Percentiles rank a stretch among this genome's conserved stretches.
Conservation (phyloP, 164 flowering plant species). For the Liquidambar formosana region DNA sequence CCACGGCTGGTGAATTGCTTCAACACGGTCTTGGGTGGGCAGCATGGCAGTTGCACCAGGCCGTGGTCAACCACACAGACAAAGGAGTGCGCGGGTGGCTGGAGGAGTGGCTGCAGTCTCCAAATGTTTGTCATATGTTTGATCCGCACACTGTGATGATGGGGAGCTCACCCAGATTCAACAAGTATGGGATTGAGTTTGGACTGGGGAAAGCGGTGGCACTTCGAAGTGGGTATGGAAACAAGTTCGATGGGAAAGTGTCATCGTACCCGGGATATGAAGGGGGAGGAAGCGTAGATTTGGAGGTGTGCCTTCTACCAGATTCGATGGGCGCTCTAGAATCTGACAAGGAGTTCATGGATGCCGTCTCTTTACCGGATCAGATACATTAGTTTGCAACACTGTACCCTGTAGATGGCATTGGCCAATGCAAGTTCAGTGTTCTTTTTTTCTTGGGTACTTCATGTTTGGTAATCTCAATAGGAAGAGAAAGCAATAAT, state of each 20-base stretch:
- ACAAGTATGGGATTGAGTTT: slow-evolving; percentile 48
- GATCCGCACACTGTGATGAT: slow-evolving; percentile 34
- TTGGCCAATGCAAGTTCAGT: no score
- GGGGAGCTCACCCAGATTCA: slow-evolving; percentile 54
- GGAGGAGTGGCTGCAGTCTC: slow-evolving; percentile 27
- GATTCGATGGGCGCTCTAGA: slow-evolving; percentile 42
- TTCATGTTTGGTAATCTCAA: no score
- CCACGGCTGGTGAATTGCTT: slow-evolving; percentile 41
- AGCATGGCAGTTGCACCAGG: slow-evolving; percentile 38
- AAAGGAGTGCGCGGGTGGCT: slow-evolving; percentile 12
- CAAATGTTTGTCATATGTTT: slow-evolving; percentile 17
- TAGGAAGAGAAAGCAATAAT: no score
- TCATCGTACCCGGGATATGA: slow-evolving; percentile 43
- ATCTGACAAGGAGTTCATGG: slow-evolving; percentile 42
- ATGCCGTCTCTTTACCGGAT: slow-evolving; percentile 14
- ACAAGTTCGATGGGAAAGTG: slow-evolving; percentile 50
- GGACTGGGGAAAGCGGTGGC: slow-evolving; percentile 56
- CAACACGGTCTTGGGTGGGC: slow-evolving; percentile 42
- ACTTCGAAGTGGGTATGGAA: slow-evolving; percentile 44
- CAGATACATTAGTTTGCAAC: neutral
- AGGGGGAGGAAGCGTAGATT: slow-evolving; percentile 55
- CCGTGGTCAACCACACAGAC: slow-evolving; percentile 28
- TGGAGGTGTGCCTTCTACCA: slow-evolving; percentile 43
- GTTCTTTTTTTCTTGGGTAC: no score
- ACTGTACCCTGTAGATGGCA: no score